These are phyloP conservation scores for Dendrostoma leiphaemia DNA, from an alignment of 2,329 filamentous ascomycete genomes.

Conservation along the genomic window DNA sequence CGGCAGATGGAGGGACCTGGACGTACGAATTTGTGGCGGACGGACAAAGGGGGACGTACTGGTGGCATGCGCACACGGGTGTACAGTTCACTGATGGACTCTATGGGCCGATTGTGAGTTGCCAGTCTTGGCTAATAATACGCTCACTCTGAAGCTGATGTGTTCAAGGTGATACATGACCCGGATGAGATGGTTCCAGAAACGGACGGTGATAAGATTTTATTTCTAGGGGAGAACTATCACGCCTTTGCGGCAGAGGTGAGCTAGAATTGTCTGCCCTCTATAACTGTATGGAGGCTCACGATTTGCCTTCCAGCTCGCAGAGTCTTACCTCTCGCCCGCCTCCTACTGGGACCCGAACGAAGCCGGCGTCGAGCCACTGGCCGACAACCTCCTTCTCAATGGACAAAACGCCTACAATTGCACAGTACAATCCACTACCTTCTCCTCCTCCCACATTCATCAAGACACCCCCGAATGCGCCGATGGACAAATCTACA, in stretches of 20 bases:
- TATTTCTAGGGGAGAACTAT: slow-evolving; percentile 39
- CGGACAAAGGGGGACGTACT: slow-evolving; percentile 37
- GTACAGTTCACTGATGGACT: slow-evolving; percentile 65
- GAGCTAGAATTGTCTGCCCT: too few species aligned
- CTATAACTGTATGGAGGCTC: too few species aligned
- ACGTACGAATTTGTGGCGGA: slow-evolving; percentile 59
- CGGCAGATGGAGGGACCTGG: slow-evolving; percentile 48
- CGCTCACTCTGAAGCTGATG: too few species aligned
- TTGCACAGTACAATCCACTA: slow-evolving; percentile 30
- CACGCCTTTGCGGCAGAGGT: slow-evolving; percentile 35
- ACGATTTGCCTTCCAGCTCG: slow-evolving; percentile 18
- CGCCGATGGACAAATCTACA: slow-evolving; percentile 30
- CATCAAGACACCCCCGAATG: slow-evolving; percentile 22
- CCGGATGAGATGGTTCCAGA: slow-evolving; percentile 29
- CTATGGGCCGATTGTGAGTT: slow-evolving; percentile 56
- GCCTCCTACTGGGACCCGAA: slow-evolving; percentile 33
- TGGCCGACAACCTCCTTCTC: slow-evolving; percentile 38
- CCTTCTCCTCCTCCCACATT: slow-evolving; percentile 22
- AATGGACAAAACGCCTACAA: slow-evolving; percentile 37
- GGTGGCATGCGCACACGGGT: slow-evolving; percentile 62
- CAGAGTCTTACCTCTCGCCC: slow-evolving; percentile 31
- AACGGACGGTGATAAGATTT: slow-evolving; percentile 33
- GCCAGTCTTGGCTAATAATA: too few species aligned
- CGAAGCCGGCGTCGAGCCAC: slow-evolving; percentile 37
- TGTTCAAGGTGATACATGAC: slow-evolving; percentile 37